A percentile compares a stretch with the other conserved stretches of the same genome.
Evolutionary conservation across 768 basidiomycete genomes (phyloP).

Genomic region (Russula ochroleuca): DNA sequence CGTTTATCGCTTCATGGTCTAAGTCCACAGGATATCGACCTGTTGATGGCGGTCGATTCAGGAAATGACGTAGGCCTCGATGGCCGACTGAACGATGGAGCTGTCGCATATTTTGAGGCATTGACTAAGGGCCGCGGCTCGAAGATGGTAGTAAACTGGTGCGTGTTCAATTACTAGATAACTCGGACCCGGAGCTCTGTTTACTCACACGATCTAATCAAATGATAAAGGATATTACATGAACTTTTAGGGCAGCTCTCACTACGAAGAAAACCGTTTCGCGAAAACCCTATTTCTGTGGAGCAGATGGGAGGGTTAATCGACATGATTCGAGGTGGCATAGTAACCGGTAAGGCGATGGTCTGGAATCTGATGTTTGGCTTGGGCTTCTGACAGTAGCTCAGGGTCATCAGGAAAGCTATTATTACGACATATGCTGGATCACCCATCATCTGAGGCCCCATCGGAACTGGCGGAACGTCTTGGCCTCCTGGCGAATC

Average conservation of each 20-base stretch:
- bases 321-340: slow-evolving; percentile 60
- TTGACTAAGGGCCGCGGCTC: slow-evolving; percentile 57
- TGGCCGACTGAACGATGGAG: slow-evolving; percentile 48
- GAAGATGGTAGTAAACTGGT: slow-evolving; percentile 84
- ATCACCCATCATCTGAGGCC: slow-evolving; percentile 38
- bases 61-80: slow-evolving; percentile 60
- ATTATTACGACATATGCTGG: slow-evolving; percentile 68
- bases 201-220: not conserved
- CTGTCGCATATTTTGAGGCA: slow-evolving; percentile 77
- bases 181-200: not conserved
- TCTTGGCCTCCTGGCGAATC: slow-evolving; percentile 45
- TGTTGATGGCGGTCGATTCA: slow-evolving; percentile 69
- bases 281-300: slow-evolving; percentile 54
- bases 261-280: slow-evolving; percentile 51
- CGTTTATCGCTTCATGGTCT: slow-evolving; percentile 57
- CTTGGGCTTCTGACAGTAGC: slow-evolving; percentile 16
- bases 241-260: slow-evolving; percentile 79
- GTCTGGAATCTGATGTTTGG: not conserved
- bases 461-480: slow-evolving; percentile 46
- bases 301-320: slow-evolving; percentile 72
- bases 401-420: slow-evolving; percentile 75
- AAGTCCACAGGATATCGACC: slow-evolving; percentile 61
- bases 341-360: slow-evolving; percentile 58
- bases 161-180: slow-evolving; percentile 27
- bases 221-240: slow-evolving; percentile 69